Evolutionary conservation across 2,329 filamentous ascomycete genomes (phyloP).

Genomic region (Pezicula neosporulosa): DNA sequence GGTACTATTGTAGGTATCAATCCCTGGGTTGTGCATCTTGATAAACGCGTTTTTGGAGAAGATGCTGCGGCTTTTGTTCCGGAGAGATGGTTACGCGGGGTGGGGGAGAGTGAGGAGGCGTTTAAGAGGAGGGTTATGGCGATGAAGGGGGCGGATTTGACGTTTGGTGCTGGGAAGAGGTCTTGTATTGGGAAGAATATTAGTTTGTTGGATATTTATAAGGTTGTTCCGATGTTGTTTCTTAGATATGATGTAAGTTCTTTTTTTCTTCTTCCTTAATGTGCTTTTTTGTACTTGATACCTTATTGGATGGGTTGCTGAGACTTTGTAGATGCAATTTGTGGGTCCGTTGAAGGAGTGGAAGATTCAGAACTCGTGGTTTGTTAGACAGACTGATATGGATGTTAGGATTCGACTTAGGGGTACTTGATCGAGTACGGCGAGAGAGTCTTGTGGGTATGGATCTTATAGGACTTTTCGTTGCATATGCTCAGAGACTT

Average conservation of each 20-base stretch:
- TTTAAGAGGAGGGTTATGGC: constrained; percentile 30
- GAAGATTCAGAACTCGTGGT: constrained; percentile 37
- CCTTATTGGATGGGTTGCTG: not conserved
- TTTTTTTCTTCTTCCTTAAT: not conserved
- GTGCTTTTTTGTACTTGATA: not conserved
- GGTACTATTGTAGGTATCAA: constrained; percentile 39
- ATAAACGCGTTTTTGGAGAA: constrained; percentile 38
- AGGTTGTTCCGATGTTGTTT: constrained; percentile 45
- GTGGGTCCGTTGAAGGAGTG: constrained; percentile 32
- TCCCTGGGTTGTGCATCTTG: constrained; percentile 34
- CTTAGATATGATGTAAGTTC: constrained; percentile 36
- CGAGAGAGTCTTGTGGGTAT: too few relatives aligned
- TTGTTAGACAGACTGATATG: constrained; percentile 30
- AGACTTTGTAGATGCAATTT: constrained; percentile 28
- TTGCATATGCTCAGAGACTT: too few relatives aligned
- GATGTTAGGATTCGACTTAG: constrained; percentile 6
- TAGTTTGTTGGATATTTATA: constrained; percentile 39
- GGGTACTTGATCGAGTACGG: too few relatives aligned
- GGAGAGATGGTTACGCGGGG: constrained; percentile 42
- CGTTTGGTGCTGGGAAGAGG: constrained; percentile 39
- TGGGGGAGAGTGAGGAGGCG: constrained; percentile 28
- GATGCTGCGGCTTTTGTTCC: constrained; percentile 42
- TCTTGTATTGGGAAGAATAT: constrained; percentile 40
- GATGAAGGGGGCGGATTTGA: constrained; percentile 36
- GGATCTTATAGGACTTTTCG: too few relatives aligned